These are phyloP conservation scores for Ganoderma lingzhi DNA, from an alignment of 1,284 basidiomycete genomes.

Conservation along the genomic window DNA sequence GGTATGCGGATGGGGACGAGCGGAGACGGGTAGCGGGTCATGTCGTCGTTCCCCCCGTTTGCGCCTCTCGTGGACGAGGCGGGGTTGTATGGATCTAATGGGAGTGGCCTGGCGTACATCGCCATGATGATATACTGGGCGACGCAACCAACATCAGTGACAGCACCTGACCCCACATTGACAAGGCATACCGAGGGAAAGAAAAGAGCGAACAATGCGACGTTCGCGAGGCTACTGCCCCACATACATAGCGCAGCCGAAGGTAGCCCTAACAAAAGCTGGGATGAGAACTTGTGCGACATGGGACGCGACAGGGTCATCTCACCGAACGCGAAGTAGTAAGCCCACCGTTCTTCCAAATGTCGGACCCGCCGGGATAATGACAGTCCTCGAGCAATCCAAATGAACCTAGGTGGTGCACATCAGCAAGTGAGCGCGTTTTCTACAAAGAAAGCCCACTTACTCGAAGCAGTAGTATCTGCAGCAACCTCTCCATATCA, in stretches of 20 bases:
- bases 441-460: conserved; percentile 38
- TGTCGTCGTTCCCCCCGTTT: conserved; percentile 45
- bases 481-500: conserved; percentile 9
- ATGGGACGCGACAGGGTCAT: conserved; percentile 14
- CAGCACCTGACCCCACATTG: too few relatives aligned
- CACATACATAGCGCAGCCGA: conserved; percentile 73
- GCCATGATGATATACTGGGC: conserved; percentile 81
- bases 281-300: not conserved
- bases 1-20: conserved; percentile 81
- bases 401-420: conserved; percentile 65
- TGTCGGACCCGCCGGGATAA: conserved; percentile 73
- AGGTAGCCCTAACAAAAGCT: conserved; percentile 58
- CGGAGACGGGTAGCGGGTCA: conserved; percentile 70
- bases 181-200: conserved; percentile 69
- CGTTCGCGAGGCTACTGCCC: conserved; percentile 77
- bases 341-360: conserved; percentile 87
- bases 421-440: not conserved
- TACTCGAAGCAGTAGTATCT: conserved; percentile 92
- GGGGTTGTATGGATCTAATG: conserved; percentile 76
- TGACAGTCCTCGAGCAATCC: conserved; percentile 77
- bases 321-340: conserved; percentile 83
- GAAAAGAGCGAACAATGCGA: conserved; percentile 78
- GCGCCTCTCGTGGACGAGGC: conserved; percentile 40
- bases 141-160: not conserved
- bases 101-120: conserved; percentile 72